Evolutionary conservation across 2,329 filamentous ascomycete species (phyloP).

Genomic region (Aspergillus flavus): DNA sequence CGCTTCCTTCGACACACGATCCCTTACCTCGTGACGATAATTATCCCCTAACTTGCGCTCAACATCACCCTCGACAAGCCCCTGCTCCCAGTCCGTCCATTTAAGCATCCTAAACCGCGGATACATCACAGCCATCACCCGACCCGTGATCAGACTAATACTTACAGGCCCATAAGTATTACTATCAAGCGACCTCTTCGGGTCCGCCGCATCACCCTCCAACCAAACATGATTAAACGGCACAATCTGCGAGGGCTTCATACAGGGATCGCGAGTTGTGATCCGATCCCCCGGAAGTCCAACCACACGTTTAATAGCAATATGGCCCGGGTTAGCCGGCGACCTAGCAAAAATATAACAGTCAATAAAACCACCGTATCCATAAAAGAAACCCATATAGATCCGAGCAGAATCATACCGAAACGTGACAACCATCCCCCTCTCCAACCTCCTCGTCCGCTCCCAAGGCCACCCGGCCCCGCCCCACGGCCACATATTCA

Average conservation of each 20-base stretch:
- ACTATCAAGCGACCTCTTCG: conserved; percentile 74
- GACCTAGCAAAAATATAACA: conserved; percentile 54
- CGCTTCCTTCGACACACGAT: conserved; percentile 41
- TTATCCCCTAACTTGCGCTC: conserved; percentile 25
- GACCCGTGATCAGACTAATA: conserved; percentile 72
- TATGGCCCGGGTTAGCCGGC: conserved; percentile 68
- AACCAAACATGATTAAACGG: conserved; percentile 91
- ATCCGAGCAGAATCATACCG: conserved; percentile 26
- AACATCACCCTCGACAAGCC: conserved; percentile 26
- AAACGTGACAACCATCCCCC: conserved; percentile 76
- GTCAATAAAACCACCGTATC: not conserved
- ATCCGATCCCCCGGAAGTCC: conserved; percentile 80
- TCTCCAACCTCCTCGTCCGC: conserved; percentile 58
- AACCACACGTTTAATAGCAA: conserved; percentile 80
- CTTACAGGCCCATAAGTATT: conserved; percentile 88
- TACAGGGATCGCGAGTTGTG: conserved; percentile 64
- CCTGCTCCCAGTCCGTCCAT: conserved; percentile 43
- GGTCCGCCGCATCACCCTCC: conserved; percentile 77
- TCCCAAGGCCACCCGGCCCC: conserved; percentile 54
- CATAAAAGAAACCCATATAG: not conserved
- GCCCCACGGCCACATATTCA: conserved; percentile 43
- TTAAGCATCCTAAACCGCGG: conserved; percentile 51
- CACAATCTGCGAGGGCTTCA: conserved; percentile 58
- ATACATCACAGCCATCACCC: conserved; percentile 71
- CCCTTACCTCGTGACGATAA: conserved; percentile 39